Evolutionary conservation across 352 stramenopile species (phyloP), one percentile per base, ranked within the genome.

Genomic region (Phytophthora europaea): DNA sequence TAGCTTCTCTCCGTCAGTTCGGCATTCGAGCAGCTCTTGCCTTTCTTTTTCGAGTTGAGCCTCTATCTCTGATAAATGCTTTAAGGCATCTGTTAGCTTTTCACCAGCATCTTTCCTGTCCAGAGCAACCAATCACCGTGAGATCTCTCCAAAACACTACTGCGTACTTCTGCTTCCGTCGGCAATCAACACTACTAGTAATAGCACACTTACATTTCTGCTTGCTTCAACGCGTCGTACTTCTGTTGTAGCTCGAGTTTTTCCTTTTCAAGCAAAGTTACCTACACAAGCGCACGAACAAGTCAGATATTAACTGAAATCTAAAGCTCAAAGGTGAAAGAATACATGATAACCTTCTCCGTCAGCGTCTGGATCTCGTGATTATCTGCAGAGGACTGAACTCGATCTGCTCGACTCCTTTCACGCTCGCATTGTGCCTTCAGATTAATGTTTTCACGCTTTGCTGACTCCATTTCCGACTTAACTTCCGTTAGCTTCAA

Each of bases 401-500:
- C 65, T 55, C 67, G 76, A 54, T 87, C 80, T 36, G 53, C 70
- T 62, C 72, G 65, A n/a, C 69, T 75, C 13, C 66, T 76, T 26
- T 81, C 84, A 48, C 77, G 74, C 10, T 88, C 71, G 9, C 92
- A 56, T 52, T 90, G 72, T 47, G 78, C 61, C 60, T 87, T 87
- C 9, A 94, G 61, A 0, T 75, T 79, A 23, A 65, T 67, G n/a
- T 88, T 83, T 51, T 92, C 83, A 28, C 78, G 76, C 23, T 80
- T 85, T n/a, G 81, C 56, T 7, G 77, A 72, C 57, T 88, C 76
- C 15, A 89, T 63, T 15, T 82, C 67, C 3, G 83, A 79, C 45
- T 93, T 95, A 10, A 84, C 43, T 71, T 94, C 88, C 12, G 53
- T 68, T 38, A 95, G 48, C 88, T 94, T 50, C n/a, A 65, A 40